Evolutionary conservation across 192 early-diverging fungal genomes (phyloP).

Genomic region (Linnemannia hyalina): DNA sequence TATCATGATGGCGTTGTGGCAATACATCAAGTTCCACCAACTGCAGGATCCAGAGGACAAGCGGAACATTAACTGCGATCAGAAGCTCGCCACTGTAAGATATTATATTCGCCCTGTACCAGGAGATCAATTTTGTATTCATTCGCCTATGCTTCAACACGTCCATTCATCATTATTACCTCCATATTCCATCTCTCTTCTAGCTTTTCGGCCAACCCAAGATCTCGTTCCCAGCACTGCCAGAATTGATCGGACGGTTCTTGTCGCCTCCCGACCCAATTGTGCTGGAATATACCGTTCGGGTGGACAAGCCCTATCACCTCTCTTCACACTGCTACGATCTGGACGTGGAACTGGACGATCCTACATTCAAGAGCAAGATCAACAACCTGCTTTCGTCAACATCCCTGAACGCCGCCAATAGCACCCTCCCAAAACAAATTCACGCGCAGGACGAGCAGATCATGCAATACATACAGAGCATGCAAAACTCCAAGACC

Average conservation of each 20-base stretch:
- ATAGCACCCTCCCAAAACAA: slow-evolving; percentile 58
- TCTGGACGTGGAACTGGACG: slow-evolving; percentile 91
- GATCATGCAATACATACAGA: slow-evolving; percentile 84
- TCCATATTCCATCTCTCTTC: background rate
- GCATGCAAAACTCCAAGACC: slow-evolving; percentile 88
- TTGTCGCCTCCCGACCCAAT: slow-evolving; percentile 88
- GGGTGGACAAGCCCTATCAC: slow-evolving; percentile 83
- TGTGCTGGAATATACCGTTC: slow-evolving; percentile 90
- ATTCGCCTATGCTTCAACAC: background rate
- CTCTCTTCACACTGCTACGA: slow-evolving; percentile 88
- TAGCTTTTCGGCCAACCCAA: slow-evolving; percentile 77
- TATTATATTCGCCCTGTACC: background rate
- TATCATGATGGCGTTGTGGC: slow-evolving; percentile 92
- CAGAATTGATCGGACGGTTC: slow-evolving; percentile 83
- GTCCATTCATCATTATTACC: background rate
- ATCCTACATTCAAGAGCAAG: slow-evolving; percentile 71
- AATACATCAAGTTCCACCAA: slow-evolving; percentile 95
- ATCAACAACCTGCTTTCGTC: slow-evolving; percentile 63
- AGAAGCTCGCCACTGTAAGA: slow-evolving; percentile 73
- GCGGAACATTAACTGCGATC: slow-evolving; percentile 87
- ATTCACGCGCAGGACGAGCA: slow-evolving; percentile 52
- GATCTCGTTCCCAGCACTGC: slow-evolving; percentile 85
- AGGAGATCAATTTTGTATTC: background rate
- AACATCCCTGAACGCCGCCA: slow-evolving; percentile 53
- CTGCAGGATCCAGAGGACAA: slow-evolving; percentile 94